Evolutionary conservation across 139 green algal species (phyloP).

Genomic region (Picochlorum sp.): DNA sequence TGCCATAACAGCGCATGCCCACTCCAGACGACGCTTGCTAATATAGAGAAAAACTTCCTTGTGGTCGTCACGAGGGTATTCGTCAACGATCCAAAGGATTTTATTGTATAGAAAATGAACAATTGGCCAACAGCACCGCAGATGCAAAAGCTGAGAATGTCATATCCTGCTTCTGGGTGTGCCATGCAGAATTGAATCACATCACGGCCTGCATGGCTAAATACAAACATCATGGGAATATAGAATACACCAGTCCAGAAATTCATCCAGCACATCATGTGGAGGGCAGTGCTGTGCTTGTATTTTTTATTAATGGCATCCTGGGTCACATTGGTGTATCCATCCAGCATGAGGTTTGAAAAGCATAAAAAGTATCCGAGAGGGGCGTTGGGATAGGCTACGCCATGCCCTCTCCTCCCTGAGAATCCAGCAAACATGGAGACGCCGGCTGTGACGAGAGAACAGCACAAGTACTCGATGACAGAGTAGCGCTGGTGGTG

Average conservation of each 20-base stretch:
- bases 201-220: slow-evolving; percentile 33
- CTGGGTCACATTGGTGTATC: slow-evolving; percentile 40
- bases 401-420: slow-evolving; percentile 30
- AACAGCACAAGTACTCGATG: slow-evolving; percentile 81
- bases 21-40: slow-evolving; percentile 65
- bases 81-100: slow-evolving; percentile 78
- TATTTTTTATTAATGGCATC: slow-evolving; percentile 74
- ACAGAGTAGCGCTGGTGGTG: slow-evolving; percentile 68
- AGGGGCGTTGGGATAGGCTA: slow-evolving; percentile 71
- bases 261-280: slow-evolving; percentile 99
- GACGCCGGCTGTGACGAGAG: slow-evolving; percentile 54
- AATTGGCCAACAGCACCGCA: slow-evolving; percentile 92
- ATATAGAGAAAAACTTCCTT: slow-evolving; percentile 98
- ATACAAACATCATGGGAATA: slow-evolving; percentile 70
- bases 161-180: slow-evolving; percentile 52
- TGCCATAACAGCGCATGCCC: slow-evolving; percentile 62
- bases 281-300: slow-evolving; percentile 41
- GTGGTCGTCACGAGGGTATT: slow-evolving; percentile 94
- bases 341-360: slow-evolving; percentile 88
- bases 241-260: slow-evolving; percentile 85
- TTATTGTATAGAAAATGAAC: slow-evolving; percentile 97
- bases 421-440: slow-evolving; percentile 14
- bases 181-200: slow-evolving; percentile 61
- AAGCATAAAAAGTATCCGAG: slow-evolving; percentile 87
- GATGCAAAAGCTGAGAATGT: slow-evolving; percentile 86